Evolutionary conservation across 1,284 basidiomycete genomes (phyloP).

Genomic region (Trichosporon faecale): DNA sequence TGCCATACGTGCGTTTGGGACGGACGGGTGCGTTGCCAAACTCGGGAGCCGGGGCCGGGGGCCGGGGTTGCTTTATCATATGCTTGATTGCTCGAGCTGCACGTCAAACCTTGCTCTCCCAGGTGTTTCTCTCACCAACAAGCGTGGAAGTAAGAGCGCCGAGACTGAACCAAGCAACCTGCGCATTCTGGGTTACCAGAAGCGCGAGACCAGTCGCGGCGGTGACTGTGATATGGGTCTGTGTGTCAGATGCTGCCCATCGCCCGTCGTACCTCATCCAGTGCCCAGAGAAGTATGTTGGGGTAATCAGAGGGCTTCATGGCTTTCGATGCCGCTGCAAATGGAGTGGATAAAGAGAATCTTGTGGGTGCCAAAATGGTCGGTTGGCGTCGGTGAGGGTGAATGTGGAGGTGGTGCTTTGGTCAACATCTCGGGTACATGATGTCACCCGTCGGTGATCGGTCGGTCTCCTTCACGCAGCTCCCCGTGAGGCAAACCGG

Average conservation of each 20-base stretch:
- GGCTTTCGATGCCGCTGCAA: background rate
- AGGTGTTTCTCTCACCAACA: slow-evolving; percentile 32
- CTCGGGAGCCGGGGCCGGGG: slow-evolving; percentile 52
- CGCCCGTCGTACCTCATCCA: slow-evolving; percentile 38
- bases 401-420: background rate
- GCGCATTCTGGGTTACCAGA: slow-evolving; percentile 66
- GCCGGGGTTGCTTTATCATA: slow-evolving; percentile 69
- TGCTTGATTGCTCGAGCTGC: slow-evolving; percentile 68
- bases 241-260: background rate
- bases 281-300: slow-evolving; percentile 36
- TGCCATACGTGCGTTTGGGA: slow-evolving; percentile 57
- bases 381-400: background rate
- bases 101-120: background rate
- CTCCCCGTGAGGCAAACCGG: too few species aligned
- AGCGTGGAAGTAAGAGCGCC: slow-evolving; percentile 65
- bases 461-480: too few species aligned
- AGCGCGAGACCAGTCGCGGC: slow-evolving; percentile 59
- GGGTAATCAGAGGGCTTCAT: slow-evolving; percentile 42
- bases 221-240: slow-evolving; percentile 59
- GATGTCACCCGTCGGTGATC: background rate
- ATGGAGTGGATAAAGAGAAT: background rate
- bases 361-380: too few species aligned
- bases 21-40: slow-evolving; percentile 23
- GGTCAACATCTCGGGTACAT: background rate
- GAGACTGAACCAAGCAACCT: slow-evolving; percentile 64